Evolutionary conservation across 176 grass and related monocot genomes (phyloP), one percentile per base, ranked within the genome.

Genomic region (Juncus inflexus): DNA sequence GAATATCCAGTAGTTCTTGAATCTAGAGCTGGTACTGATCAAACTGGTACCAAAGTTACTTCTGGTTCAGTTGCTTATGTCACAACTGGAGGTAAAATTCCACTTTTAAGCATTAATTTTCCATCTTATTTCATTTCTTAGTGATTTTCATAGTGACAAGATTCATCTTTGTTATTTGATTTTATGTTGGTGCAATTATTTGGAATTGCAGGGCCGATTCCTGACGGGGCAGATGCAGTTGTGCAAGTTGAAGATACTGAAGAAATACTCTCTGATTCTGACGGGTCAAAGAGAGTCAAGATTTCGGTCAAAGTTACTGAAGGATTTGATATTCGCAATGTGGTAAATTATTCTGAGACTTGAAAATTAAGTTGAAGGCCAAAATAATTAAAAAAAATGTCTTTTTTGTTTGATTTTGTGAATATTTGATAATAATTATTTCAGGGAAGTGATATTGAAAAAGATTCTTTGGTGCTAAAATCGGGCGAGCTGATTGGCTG

Each of bases 221-320:
- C 85, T n/a, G 92, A 97, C 0, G 92, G 92, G 4, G 85, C 87
- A 2, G 87, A 97, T 37, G 77, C 88, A 15, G 77, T 97, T 58
- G 83, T 97, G 71, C 94, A 91, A 74, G 88, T 91, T 79, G 94
- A 97, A 84, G 77, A 97, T 65, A 91, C 87, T 3, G 71, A 91
- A 74, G 19, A 83, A 82, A 1, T 82, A 14, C 19, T 67, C 5
- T 4, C 12, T 37, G 70, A 1, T 3, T 50, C 45, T 4, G 74
- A 82, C 79, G 87, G 64, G 35, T 35, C 66, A 37, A 97, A 80
- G 74, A 81, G 75, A 55, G 92, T 97, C 43, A 82, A 54, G 68
- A 91, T 97, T 73, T 86, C 83, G 60, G 59, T 6, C 12, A 57
- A 43, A 72, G 70, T 85, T 7, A 11, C 67, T 0, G 4, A 70